A percentile compares a stretch with the other conserved stretches of the same genome.
These are phyloP conservation scores for Helicostylum pulchrum DNA, from an alignment of 192 early-diverging fungal species.

Conservation along the genomic window DNA sequence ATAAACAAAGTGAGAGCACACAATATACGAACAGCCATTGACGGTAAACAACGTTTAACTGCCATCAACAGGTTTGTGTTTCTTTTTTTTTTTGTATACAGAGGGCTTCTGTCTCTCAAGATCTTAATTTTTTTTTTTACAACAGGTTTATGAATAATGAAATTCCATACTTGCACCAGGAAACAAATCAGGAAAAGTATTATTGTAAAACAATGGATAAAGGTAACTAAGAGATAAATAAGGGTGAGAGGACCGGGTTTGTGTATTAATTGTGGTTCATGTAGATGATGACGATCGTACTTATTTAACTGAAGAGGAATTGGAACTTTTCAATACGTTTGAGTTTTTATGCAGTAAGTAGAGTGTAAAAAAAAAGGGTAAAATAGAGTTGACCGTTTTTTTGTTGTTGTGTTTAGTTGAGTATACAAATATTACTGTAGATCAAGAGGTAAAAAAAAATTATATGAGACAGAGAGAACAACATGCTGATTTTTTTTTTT, in stretches of 20 bases:
- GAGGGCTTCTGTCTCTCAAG: no score
- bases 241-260: not conserved
- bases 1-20: not conserved
- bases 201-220: not conserved
- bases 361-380: no score
- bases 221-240: not conserved
- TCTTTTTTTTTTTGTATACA: not conserved
- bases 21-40: not conserved
- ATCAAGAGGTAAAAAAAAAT: not conserved
- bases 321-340: not conserved
- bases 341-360: slow-evolving; percentile 9
- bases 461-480: no score
- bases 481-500: not conserved
- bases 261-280: not conserved
- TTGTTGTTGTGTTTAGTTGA: not conserved
- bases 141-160: slow-evolving; percentile 17
- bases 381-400: not conserved
- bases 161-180: not conserved
- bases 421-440: not conserved
- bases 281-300: not conserved
- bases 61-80: not conserved
- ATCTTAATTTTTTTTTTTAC: not conserved
- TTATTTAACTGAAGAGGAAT: not conserved
- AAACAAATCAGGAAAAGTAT: not conserved
- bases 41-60: slow-evolving; percentile 14